These are phyloP conservation scores for Vigna reflexopilosa DNA, from an alignment of 306 rosid genomes.

Conservation along the genomic window DNA sequence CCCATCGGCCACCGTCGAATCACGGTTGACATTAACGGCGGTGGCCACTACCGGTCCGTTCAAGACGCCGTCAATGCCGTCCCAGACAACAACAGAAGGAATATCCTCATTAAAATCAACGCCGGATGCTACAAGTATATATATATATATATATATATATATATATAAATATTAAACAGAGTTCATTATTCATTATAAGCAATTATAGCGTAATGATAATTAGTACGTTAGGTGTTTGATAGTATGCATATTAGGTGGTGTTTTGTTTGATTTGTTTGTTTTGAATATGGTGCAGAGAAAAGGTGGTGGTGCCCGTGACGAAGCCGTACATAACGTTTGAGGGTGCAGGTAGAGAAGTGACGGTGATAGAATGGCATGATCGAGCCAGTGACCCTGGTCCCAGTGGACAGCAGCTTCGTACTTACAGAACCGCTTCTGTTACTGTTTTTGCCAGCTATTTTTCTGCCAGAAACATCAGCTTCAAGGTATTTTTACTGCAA, in stretches of 20 bases:
- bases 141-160: conserved; percentile 10
- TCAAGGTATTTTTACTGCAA: conserved; percentile 58
- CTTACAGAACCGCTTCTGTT: conserved; percentile 92
- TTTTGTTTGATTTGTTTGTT: too few relatives aligned
- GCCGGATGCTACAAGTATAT: conserved; percentile 77
- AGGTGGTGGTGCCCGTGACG: conserved; percentile 81
- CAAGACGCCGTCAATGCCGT: conserved; percentile 81
- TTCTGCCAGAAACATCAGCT: conserved; percentile 85
- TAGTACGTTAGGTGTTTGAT: background rate
- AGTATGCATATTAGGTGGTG: too few relatives aligned
- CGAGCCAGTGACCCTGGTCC: conserved; percentile 86
- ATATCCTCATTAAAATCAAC: conserved; percentile 64
- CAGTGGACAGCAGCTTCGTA: conserved; percentile 83
- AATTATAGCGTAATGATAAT: background rate
- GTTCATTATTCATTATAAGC: background rate
- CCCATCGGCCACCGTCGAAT: conserved; percentile 69
- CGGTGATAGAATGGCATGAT: conserved; percentile 95
- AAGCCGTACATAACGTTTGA: conserved; percentile 85
- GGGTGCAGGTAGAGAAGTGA: conserved; percentile 78
- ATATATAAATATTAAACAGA: background rate
- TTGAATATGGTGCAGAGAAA: conserved; percentile 63
- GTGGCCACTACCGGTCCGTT: conserved; percentile 65
- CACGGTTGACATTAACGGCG: conserved; percentile 67
- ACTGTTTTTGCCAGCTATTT: conserved; percentile 77
- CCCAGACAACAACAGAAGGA: conserved; percentile 64